Conservation (phyloP, 1,139 yeast species). For the Protomyces lactucae-debilis region DNA sequence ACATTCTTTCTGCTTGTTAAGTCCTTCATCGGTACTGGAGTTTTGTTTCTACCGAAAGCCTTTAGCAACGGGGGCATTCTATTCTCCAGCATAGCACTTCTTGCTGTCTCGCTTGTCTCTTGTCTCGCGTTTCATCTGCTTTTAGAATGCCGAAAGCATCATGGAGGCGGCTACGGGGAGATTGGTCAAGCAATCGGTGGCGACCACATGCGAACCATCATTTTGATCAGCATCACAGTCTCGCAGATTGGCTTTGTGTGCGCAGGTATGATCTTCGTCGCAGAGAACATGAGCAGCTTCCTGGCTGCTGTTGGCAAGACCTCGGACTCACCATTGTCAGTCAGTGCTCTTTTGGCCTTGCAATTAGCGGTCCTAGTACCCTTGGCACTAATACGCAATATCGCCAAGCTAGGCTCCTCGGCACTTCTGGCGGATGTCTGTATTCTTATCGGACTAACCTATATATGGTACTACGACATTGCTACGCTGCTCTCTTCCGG, state of each 20-base stretch:
- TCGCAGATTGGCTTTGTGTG: conserved; percentile 94
- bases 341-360: conserved; percentile 37
- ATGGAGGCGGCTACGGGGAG: conserved; percentile 81
- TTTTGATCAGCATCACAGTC: conserved; percentile 69
- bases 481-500: conserved; percentile 53
- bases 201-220: conserved; percentile 58
- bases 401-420: conserved; percentile 81
- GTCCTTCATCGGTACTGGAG: conserved; percentile 97
- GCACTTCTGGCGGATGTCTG: conserved; percentile 85
- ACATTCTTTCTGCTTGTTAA: conserved; percentile 71
- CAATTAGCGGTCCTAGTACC: conserved; percentile 75
- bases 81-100: conserved; percentile 60
- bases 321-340: conserved; percentile 3
- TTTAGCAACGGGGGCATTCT: conserved; percentile 70
- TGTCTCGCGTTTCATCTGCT: conserved; percentile 79
- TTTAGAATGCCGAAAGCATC: conserved; percentile 55
- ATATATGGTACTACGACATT: conserved; percentile 68
- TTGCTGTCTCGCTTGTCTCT: conserved; percentile 68
- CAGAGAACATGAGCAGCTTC: conserved; percentile 70
- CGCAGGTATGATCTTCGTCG: conserved; percentile 88
- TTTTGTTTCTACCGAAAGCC: conserved; percentile 83
- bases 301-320: conserved; percentile 41
- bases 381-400: conserved; percentile 76
- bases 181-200: conserved; percentile 76
- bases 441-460: conserved; percentile 75